A percentile compares a stretch with the other conserved stretches of the same genome.
phyloP scores from a whole-genome alignment of 495 filamentous ascomycete genomes.

The Penicillium simplicissimum region DNA sequence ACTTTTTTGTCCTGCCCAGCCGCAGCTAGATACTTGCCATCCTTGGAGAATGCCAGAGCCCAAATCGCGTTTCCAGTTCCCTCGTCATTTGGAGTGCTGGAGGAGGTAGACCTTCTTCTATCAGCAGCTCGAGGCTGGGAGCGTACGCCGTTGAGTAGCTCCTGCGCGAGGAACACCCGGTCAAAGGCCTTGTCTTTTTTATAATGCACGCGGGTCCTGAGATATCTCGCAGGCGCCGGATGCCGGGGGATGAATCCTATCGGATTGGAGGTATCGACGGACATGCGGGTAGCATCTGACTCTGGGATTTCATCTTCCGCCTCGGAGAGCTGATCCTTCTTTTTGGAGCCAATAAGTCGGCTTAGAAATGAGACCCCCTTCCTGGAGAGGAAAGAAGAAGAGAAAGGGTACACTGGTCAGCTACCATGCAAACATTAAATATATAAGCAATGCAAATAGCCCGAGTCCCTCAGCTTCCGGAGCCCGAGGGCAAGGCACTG shows the following conservation, averaged over 20 bases:
- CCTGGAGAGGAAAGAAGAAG: slow-evolving; percentile 39
- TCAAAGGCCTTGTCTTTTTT: slow-evolving; percentile 85
- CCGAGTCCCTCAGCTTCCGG: not conserved
- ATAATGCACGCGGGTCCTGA: slow-evolving; percentile 76
- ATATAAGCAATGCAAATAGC: not conserved
- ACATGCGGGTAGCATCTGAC: slow-evolving; percentile 68
- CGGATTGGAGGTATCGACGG: slow-evolving; percentile 76
- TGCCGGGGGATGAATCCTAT: slow-evolving; percentile 86
- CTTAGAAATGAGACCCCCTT: slow-evolving; percentile 92
- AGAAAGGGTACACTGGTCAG: slow-evolving; percentile 3
- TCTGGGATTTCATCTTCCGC: slow-evolving; percentile 71
- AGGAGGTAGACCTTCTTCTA: slow-evolving; percentile 29
- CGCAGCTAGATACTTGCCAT: slow-evolving; percentile 87
- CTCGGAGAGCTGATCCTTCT: slow-evolving; percentile 55
- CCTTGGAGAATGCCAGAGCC: slow-evolving; percentile 90
- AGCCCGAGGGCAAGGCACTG: not conserved
- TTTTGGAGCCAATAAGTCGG: slow-evolving; percentile 80
- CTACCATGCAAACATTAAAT: not conserved
- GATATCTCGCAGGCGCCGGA: slow-evolving; percentile 88
- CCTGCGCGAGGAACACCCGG: slow-evolving; percentile 87
- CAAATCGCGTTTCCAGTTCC: slow-evolving; percentile 65
- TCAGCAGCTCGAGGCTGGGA: slow-evolving; percentile 21
- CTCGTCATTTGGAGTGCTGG: slow-evolving; percentile 40
- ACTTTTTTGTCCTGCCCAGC: slow-evolving; percentile 86
- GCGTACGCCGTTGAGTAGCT: slow-evolving; percentile 52